Conservation (phyloP, 2,329 filamentous ascomycete species). For the Talaromyces sp. region DNA sequence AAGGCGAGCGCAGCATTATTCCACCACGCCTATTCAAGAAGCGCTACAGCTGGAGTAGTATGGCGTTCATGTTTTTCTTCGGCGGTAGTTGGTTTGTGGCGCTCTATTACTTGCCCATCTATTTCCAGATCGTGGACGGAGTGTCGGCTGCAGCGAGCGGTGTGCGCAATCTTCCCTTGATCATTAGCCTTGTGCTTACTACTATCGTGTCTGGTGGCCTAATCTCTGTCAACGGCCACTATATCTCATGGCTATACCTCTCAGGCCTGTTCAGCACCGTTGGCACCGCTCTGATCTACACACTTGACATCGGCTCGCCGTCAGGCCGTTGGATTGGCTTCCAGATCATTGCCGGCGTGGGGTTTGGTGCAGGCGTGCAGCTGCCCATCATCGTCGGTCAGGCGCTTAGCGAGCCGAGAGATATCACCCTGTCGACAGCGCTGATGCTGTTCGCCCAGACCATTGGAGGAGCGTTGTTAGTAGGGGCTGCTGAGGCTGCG, state of each 20-base stretch:
- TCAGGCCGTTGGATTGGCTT: conserved; percentile 22
- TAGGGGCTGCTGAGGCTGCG: conserved; percentile 20
- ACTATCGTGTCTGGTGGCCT: conserved; percentile 24
- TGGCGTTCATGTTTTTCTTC: conserved; percentile 32
- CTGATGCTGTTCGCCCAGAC: conserved; percentile 26
- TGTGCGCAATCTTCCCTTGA: conserved; percentile 38
- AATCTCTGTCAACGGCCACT: conserved; percentile 25
- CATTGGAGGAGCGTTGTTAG: conserved; percentile 27
- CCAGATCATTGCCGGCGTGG: conserved; percentile 20
- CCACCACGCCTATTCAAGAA: conserved; percentile 31
- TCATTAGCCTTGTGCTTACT: conserved; percentile 29
- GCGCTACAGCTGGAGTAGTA: conserved; percentile 29
- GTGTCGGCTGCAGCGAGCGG: conserved; percentile 31
- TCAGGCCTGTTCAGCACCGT: conserved; percentile 21
- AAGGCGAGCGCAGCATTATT: conserved; percentile 27
- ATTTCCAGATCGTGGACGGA: conserved; percentile 9
- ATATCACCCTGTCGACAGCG: conserved; percentile 24
- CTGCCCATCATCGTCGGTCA: conserved; percentile 23
- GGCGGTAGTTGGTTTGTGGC: conserved; percentile 29
- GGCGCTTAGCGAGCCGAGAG: conserved; percentile 19
- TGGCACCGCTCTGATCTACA: conserved; percentile 29
- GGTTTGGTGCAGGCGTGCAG: conserved; percentile 17
- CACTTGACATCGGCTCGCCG: conserved; percentile 23
- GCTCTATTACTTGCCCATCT: conserved; percentile 27
- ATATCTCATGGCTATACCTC: conserved; percentile 16